Conservation (phyloP, 768 basidiomycete species). For the Rhodotorula diobovata region DNA sequence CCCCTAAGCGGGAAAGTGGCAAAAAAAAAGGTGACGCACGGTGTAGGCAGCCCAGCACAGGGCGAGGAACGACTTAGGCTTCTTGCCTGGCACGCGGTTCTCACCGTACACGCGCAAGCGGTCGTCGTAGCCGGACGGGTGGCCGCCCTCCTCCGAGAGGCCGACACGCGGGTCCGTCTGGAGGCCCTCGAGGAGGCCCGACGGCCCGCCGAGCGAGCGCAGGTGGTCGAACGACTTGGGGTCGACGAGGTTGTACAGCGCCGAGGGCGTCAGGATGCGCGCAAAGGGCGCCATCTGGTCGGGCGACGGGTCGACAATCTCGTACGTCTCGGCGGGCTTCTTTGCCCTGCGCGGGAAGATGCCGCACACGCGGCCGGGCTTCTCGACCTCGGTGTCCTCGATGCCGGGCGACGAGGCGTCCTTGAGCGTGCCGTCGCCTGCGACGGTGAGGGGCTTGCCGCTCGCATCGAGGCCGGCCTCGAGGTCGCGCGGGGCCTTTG, state of each 20-base stretch:
- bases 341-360: constrained; percentile 8
- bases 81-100: constrained; percentile 68
- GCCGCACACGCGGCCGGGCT: background rate
- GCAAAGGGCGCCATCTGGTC: constrained; percentile 40
- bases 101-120: constrained; percentile 66
- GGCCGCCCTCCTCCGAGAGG: constrained; percentile 38
- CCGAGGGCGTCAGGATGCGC: constrained; percentile 30
- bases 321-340: background rate
- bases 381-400: constrained; percentile 11
- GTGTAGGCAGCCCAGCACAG: constrained; percentile 71
- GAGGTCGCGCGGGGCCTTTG: constrained; percentile 11
- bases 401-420: constrained; percentile 1
- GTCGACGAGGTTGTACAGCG: constrained; percentile 60
- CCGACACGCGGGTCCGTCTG: constrained; percentile 58
- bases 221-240: constrained; percentile 73
- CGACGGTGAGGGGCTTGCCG: background rate
- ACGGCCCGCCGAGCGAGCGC: constrained; percentile 64
- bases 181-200: constrained; percentile 64
- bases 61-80: constrained; percentile 63
- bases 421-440: background rate
- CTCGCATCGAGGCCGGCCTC: constrained; percentile 9
- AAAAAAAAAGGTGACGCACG: background rate
- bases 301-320: constrained; percentile 22
- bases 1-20: background rate
- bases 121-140: constrained; percentile 43